Percentiles rank a stretch among this genome's conserved stretches.
Conservation (phyloP, 139 green algal species). For the Desmodesmus armatus region DNA sequence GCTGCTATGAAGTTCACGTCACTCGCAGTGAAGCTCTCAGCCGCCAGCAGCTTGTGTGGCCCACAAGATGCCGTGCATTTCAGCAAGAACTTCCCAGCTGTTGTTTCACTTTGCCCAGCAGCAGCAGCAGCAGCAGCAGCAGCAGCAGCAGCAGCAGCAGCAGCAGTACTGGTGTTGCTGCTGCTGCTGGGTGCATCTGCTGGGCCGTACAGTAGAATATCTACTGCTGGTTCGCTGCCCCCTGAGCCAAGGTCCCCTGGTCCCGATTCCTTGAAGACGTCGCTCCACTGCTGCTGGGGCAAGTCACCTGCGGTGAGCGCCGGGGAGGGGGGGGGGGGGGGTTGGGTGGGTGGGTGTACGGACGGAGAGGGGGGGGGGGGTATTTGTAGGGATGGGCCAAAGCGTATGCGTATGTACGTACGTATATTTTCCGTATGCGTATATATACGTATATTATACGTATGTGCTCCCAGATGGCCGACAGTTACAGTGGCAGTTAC, state of each 20-base stretch:
- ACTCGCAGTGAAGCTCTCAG: background rate
- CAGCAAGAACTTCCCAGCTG: background rate
- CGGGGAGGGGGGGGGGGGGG: background rate
- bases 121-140: background rate
- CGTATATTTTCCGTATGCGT: too few relatives aligned
- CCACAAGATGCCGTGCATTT: constrained; percentile 22
- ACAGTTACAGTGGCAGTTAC: too few relatives aligned
- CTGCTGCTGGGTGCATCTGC: constrained; percentile 8
- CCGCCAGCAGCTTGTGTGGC: constrained; percentile 36
- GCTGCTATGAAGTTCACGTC: too few relatives aligned
- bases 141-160: too few relatives aligned
- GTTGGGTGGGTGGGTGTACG: too few relatives aligned
- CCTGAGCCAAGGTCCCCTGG: constrained; percentile 47
- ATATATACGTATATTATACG: too few relatives aligned
- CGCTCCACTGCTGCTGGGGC: constrained; percentile 68
- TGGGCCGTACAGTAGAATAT: constrained; percentile 23
- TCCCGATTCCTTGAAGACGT: constrained; percentile 74
- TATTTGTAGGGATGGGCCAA: too few relatives aligned
- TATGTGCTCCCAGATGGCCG: too few relatives aligned
- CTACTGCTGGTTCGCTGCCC: background rate
- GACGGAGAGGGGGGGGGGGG: too few relatives aligned
- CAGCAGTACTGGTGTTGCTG: background rate
- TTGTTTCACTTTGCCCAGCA: constrained; percentile 1
- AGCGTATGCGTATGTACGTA: too few relatives aligned
- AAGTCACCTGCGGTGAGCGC: constrained; percentile 30